Evolutionary conservation across 129 eudicot genomes (phyloP).

Genomic region (Artemisia argyi): DNA sequence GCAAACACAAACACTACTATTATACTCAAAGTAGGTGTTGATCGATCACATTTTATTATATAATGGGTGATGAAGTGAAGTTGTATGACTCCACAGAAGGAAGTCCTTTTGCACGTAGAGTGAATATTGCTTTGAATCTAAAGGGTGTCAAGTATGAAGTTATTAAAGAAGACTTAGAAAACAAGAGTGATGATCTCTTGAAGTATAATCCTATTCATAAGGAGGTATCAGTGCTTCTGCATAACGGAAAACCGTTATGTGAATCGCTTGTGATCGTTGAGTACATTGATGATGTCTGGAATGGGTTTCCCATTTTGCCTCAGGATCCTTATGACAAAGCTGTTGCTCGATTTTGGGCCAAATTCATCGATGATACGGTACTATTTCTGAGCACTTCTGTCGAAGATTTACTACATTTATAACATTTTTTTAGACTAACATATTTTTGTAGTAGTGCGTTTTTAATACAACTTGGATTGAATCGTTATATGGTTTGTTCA

Average conservation of each 20-base stretch:
- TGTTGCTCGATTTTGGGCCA: constrained; percentile 36
- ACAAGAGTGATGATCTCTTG: constrained; percentile 33
- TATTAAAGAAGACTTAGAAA: constrained; percentile 25
- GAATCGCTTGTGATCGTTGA: constrained; percentile 45
- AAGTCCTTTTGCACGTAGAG: constrained; percentile 25
- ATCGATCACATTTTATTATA: too few species aligned
- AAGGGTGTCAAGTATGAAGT: constrained; percentile 31
- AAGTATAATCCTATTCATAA: constrained; percentile 38
- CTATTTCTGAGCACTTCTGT: too few species aligned
- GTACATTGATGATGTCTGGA: too few species aligned
- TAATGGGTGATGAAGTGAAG: constrained; percentile 30
- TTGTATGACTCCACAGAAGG: constrained; percentile 2
- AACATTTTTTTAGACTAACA: too few species aligned
- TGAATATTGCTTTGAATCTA: constrained; percentile 29
- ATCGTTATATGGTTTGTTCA: too few species aligned
- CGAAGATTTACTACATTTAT: too few species aligned
- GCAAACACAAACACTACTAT: not conserved
- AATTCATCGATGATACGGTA: constrained; percentile 35
- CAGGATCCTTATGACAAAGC: constrained; percentile 36
- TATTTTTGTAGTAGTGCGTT: too few species aligned
- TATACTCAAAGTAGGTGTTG: too few species aligned
- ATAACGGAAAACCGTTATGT: constrained; percentile 32
- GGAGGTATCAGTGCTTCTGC: constrained; percentile 34
- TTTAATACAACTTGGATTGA: too few species aligned
- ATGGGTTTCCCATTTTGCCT: too few species aligned